These are phyloP conservation scores for Radiomyces spectabilis DNA, from an alignment of 192 early-diverging fungal genomes.

Conservation along the genomic window DNA sequence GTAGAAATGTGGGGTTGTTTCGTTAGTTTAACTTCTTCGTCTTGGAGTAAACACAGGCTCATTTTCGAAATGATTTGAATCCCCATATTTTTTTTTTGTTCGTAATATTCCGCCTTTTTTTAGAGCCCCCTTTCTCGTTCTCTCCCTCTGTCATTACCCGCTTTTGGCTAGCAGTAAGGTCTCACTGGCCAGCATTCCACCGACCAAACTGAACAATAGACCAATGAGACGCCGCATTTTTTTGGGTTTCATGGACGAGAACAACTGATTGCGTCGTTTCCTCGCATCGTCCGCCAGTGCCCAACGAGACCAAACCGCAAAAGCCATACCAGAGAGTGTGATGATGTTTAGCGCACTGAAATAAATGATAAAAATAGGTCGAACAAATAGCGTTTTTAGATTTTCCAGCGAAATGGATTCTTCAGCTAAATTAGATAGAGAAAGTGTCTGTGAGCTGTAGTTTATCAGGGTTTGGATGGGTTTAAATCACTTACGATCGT, in stretches of 20 bases:
- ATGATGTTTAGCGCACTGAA: slow-evolving; percentile 42
- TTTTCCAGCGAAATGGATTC: slow-evolving; percentile 35
- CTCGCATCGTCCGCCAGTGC: slow-evolving; percentile 23
- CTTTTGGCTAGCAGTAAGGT: slow-evolving; percentile 52
- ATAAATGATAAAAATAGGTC: slow-evolving; percentile 42
- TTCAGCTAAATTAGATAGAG: slow-evolving; percentile 25
- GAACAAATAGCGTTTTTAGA: slow-evolving; percentile 37
- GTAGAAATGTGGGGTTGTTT: neutral
- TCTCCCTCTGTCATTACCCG: too few species aligned
- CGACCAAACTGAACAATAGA: slow-evolving; percentile 47
- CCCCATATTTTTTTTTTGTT: too few species aligned
- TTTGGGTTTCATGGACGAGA: slow-evolving; percentile 16
- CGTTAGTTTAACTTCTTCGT: neutral
- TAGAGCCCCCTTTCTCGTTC: neutral
- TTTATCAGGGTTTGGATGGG: too few species aligned
- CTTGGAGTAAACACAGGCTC: neutral
- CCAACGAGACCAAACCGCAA: slow-evolving; percentile 42
- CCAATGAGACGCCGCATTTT: slow-evolving; percentile 43
- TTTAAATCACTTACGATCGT: slow-evolving; percentile 31
- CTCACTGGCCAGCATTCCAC: slow-evolving; percentile 50
- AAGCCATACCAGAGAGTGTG: slow-evolving; percentile 23
- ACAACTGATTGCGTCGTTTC: slow-evolving; percentile 15
- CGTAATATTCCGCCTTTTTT: neutral
- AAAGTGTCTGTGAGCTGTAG: neutral
- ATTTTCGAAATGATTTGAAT: too few species aligned